Conservation (phyloP, 23 red algal species). For the Cyanidiococcus yangmingshanensis region DNA sequence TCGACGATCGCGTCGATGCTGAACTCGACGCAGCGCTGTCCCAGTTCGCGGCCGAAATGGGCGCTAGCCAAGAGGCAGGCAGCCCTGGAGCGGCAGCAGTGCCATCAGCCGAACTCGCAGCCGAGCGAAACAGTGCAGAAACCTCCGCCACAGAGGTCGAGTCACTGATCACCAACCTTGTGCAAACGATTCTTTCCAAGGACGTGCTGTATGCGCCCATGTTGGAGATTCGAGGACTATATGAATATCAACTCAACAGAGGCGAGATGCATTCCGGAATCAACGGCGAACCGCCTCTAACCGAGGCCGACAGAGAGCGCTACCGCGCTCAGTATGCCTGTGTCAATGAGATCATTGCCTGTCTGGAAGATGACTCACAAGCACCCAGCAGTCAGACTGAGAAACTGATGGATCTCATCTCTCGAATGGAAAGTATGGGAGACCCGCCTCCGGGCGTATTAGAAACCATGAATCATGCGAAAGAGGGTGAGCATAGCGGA, state of each 20-base stretch:
- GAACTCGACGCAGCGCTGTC: not conserved
- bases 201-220: slow-evolving; percentile 16
- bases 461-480: not conserved
- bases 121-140: not conserved
- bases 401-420: not conserved
- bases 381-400: not conserved
- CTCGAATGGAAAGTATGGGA: slow-evolving; percentile 12
- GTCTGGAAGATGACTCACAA: not conserved
- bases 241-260: slow-evolving; percentile 6
- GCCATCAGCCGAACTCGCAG: not conserved
- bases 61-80: not conserved
- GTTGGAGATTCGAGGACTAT: slow-evolving; percentile 3
- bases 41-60: not conserved
- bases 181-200: slow-evolving; percentile 15
- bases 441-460: slow-evolving; percentile 14
- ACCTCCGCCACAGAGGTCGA: not conserved
- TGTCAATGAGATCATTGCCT: not conserved
- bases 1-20: not conserved
- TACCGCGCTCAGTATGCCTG: slow-evolving; percentile 13
- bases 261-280: not conserved
- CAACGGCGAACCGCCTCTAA: not conserved
- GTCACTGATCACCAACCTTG: slow-evolving; percentile 4
- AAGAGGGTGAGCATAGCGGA: not conserved
- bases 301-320: not conserved
- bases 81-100: not conserved